phyloP scores from a whole-genome alignment of 768 basidiomycete species.

The Cytidiella melzeri region DNA sequence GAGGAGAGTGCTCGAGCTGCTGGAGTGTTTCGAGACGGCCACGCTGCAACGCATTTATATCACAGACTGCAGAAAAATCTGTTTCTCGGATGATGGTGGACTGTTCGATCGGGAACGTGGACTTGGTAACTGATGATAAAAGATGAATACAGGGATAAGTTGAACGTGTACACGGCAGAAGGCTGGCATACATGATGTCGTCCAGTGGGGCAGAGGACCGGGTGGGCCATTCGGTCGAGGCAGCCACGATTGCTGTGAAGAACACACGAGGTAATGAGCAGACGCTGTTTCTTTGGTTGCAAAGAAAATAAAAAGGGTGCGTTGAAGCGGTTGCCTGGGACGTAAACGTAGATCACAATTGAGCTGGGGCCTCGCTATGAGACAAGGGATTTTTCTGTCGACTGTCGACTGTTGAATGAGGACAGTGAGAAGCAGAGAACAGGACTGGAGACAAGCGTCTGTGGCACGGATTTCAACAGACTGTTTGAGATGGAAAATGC shows the following conservation, averaged over 20 bases:
- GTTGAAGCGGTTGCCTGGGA: constrained; percentile 14
- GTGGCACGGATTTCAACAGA: constrained; percentile 4
- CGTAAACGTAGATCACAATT: not conserved
- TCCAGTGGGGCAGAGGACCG: constrained; percentile 69
- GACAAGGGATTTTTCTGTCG: constrained; percentile 9
- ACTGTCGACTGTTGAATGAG: not conserved
- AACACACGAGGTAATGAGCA: constrained; percentile 53
- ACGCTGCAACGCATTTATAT: constrained; percentile 44
- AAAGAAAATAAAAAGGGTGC: constrained; percentile 20
- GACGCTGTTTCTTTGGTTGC: constrained; percentile 36
- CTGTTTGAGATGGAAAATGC: constrained; percentile 5
- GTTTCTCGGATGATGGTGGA: constrained; percentile 48
- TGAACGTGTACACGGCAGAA: constrained; percentile 69
- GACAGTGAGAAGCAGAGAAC: not conserved
- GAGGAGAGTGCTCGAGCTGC: constrained; percentile 12
- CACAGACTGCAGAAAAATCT: constrained; percentile 35
- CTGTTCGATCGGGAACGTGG: constrained; percentile 74
- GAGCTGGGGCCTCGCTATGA: constrained; percentile 11
- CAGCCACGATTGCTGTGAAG: constrained; percentile 54
- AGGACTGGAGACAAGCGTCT: not conserved
- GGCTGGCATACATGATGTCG: constrained; percentile 50
- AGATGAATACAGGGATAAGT: constrained; percentile 59
- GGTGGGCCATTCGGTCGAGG: constrained; percentile 47
- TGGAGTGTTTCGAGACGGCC: constrained; percentile 18
- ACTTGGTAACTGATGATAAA: constrained; percentile 58